These are phyloP conservation scores for Amphibolis antarctica DNA, from an alignment of 106 monocot species.

Conservation along the genomic window DNA sequence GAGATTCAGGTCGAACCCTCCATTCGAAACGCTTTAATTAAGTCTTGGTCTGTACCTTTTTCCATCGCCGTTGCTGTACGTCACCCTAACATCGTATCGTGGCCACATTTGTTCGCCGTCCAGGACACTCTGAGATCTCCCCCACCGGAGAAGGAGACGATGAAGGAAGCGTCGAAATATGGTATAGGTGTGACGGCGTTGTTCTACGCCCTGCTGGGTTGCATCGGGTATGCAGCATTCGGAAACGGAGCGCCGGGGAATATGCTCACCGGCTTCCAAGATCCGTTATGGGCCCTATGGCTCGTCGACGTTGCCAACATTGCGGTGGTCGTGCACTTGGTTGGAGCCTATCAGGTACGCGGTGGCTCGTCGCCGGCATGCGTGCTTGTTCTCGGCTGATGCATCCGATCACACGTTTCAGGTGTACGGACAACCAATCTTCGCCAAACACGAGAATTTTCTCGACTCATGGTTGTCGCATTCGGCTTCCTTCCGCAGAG, in stretches of 20 bases:
- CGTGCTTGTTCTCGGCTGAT: no score
- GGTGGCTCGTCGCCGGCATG: no score
- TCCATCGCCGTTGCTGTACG: no score
- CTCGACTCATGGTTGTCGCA: constrained; percentile 34
- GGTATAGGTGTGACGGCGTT: constrained; percentile 39
- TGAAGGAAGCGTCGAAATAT: constrained; percentile 47
- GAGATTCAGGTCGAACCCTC: constrained; percentile 49
- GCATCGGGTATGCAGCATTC: constrained; percentile 57
- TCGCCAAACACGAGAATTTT: constrained; percentile 43
- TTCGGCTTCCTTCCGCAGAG: constrained; percentile 30
- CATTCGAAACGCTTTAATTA: no score
- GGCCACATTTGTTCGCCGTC: no score
- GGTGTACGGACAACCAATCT: constrained; percentile 65
- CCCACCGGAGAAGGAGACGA: constrained; percentile 70
- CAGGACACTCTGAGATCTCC: constrained; percentile 57
- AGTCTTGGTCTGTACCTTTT: no score
- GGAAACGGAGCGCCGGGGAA: constrained; percentile 53
- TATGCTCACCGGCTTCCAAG: constrained; percentile 43
- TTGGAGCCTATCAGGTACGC: constrained; percentile 63
- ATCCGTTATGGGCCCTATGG: no score
- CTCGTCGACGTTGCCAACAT: constrained; percentile 56
- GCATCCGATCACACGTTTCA: no score
- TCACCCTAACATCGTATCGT: no score
- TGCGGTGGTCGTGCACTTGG: constrained; percentile 41
- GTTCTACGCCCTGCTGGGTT: constrained; percentile 57